Evolutionary conservation across 768 basidiomycete species (phyloP).

Genomic region (Steccherinum ochraceum): DNA sequence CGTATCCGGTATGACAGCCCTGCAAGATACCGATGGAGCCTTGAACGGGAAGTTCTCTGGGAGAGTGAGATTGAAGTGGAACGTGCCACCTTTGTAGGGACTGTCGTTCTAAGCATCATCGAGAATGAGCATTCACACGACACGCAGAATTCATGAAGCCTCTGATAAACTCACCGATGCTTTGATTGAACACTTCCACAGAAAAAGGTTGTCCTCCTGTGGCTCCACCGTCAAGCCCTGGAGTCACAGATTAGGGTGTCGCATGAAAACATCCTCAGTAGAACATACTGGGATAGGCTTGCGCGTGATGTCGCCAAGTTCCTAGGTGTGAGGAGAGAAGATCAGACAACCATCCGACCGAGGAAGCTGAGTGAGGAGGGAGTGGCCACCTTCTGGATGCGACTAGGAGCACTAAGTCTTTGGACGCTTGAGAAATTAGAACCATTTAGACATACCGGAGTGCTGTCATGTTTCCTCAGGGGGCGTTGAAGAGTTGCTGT

Average conservation of each 20-base stretch:
- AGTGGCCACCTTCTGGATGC: slow-evolving; percentile 62
- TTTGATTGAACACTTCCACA: slow-evolving; percentile 75
- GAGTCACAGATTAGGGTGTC: slow-evolving; percentile 2
- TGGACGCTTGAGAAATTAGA: too few species aligned
- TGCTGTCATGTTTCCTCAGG: slow-evolving; percentile 32
- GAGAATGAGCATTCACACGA: background rate
- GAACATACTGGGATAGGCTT: slow-evolving; percentile 60
- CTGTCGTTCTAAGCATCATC: slow-evolving; percentile 55
- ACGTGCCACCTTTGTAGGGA: slow-evolving; percentile 80
- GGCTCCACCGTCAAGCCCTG: slow-evolving; percentile 61
- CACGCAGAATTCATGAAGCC: background rate
- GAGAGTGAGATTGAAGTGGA: slow-evolving; percentile 67
- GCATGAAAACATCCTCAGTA: background rate
- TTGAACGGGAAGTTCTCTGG: slow-evolving; percentile 86
- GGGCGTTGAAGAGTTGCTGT: too few species aligned
- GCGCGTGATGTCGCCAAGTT: slow-evolving; percentile 53
- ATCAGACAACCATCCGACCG: too few species aligned
- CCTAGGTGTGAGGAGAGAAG: slow-evolving; percentile 38
- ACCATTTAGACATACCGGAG: too few species aligned
- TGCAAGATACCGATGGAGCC: slow-evolving; percentile 56
- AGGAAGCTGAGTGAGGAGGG: slow-evolving; percentile 7
- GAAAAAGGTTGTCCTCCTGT: slow-evolving; percentile 64
- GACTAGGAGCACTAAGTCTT: too few species aligned
- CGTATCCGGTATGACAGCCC: background rate
- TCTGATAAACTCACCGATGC: slow-evolving; percentile 43